Conservation (phyloP, 179 eudicot species). For the Spergularia azorica region DNA sequence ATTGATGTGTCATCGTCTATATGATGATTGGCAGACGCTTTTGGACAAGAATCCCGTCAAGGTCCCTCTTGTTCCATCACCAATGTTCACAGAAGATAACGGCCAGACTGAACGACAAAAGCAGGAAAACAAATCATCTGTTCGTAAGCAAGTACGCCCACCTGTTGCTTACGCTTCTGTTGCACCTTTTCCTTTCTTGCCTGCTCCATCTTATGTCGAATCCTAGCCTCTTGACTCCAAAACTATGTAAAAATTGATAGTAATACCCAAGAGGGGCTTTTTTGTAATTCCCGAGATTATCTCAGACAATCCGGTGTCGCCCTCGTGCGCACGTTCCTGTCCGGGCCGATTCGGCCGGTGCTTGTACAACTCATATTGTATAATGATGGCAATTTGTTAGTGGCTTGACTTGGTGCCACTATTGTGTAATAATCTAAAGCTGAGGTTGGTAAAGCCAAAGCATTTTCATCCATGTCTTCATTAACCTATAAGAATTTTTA, state of each 20-base stretch:
- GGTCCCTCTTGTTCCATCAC: constrained; percentile 18
- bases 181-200: constrained; percentile 95
- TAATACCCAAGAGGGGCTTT: too few species aligned
- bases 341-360: too few species aligned
- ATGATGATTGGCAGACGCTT: constrained; percentile 45
- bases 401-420: too few species aligned
- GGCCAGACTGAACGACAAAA: constrained; percentile 22
- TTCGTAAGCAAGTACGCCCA: constrained; percentile 40
- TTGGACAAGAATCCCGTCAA: constrained; percentile 28
- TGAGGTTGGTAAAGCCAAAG: too few species aligned
- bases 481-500: too few species aligned
- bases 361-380: too few species aligned
- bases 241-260: not conserved
- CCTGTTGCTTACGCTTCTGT: constrained; percentile 94
- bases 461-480: too few species aligned
- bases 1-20: constrained; percentile 72
- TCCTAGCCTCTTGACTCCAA: constrained; percentile 8
- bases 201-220: constrained; percentile 59
- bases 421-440: too few species aligned
- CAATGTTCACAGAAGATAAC: constrained; percentile 25
- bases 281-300: too few species aligned
- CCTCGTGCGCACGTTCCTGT: too few species aligned
- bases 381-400: too few species aligned
- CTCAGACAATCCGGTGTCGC: too few species aligned
- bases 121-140: constrained; percentile 22